Evolutionary conservation across 495 filamentous ascomycete species (phyloP).

Genomic region (Penicillium cinerascens): DNA sequence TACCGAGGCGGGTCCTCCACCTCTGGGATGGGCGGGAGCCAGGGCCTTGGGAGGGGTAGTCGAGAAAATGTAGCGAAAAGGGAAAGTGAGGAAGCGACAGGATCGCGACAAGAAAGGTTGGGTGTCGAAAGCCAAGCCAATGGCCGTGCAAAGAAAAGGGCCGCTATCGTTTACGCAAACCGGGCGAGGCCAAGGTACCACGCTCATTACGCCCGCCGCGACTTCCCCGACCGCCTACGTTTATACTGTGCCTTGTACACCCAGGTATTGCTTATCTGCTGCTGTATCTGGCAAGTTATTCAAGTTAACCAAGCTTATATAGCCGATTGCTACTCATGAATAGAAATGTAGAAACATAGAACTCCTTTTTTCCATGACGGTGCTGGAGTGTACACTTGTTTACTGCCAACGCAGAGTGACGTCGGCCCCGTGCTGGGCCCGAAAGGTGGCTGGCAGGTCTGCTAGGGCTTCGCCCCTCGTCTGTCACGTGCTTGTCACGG

Average conservation of each 20-base stretch:
- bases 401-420: conserved; percentile 31
- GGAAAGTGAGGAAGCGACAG: conserved; percentile 3
- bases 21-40: conserved; percentile 9
- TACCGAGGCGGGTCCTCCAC: conserved; percentile 22
- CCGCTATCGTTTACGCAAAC: conserved; percentile 17
- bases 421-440: conserved; percentile 25
- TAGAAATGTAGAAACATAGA: neutral
- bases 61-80: neutral
- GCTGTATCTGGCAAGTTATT: neutral
- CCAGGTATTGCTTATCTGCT: neutral
- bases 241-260: neutral
- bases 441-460: conserved; percentile 14
- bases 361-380: neutral
- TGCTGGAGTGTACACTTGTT: conserved; percentile 23
- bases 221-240: conserved; percentile 1
- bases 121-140: conserved; percentile 28
- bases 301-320: neutral
- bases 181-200: conserved; percentile 11
- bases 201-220: neutral
- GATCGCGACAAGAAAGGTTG: conserved; percentile 22
- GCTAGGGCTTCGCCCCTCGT: conserved; percentile 25
- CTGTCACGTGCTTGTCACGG: conserved; percentile 11
- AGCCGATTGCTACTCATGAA: neutral
- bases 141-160: conserved; percentile 21
- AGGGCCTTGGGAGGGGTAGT: neutral